These are phyloP conservation scores for Carex pumila DNA, from an alignment of 176 grass and related monocot species.

Conservation along the genomic window DNA sequence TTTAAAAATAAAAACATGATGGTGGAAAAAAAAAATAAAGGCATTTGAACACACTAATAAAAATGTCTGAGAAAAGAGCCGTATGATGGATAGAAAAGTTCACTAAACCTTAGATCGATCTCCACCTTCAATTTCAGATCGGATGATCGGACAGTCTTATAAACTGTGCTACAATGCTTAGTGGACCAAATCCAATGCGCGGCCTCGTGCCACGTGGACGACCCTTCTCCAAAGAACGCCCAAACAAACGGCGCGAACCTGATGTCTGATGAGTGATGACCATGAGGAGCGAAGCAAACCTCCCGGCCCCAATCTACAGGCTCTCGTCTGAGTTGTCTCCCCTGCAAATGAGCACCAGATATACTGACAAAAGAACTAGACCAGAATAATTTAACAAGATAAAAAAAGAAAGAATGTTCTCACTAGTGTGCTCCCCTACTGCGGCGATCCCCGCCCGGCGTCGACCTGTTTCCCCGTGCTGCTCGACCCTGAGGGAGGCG, in stretches of 20 bases:
- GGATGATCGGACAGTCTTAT: neutral
- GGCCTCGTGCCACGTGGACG: neutral
- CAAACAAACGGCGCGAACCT: neutral
- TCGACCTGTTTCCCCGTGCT: neutral
- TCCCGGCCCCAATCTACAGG: neutral
- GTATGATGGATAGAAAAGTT: too few relatives aligned
- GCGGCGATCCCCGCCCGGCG: neutral
- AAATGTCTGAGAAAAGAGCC: too few relatives aligned
- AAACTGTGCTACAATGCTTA: neutral
- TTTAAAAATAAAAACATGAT: too few relatives aligned
- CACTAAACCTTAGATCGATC: neutral
- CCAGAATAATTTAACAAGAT: neutral
- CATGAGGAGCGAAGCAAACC: neutral
- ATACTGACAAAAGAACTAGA: neutral
- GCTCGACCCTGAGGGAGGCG: constrained; percentile 46
- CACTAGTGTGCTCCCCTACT: neutral
- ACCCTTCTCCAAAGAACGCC: neutral
- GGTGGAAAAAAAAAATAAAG: too few relatives aligned
- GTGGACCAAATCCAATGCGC: neutral
- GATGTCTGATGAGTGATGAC: neutral
- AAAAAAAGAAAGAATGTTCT: neutral
- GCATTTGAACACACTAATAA: too few relatives aligned
- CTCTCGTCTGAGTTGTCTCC: neutral
- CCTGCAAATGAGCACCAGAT: neutral
- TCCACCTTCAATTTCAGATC: neutral